Evolutionary conservation across 768 basidiomycete species (phyloP), one percentile per base, ranked within the genome.

Genomic region (Pleurotus cornucopiae): DNA sequence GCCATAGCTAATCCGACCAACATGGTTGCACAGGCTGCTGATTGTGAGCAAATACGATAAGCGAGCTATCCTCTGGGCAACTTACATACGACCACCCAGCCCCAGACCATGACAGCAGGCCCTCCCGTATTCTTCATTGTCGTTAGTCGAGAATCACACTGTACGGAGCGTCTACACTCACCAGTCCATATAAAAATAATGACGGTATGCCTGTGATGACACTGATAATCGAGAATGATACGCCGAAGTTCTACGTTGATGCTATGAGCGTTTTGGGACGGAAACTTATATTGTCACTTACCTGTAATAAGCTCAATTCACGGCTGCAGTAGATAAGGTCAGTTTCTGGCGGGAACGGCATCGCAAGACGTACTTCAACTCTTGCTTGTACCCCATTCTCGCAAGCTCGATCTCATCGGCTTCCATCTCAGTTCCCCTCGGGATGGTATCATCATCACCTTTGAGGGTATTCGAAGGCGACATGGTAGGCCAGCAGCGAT

Each of bases 21-120:
- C 77, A 85, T 81, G 1, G 88, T 91, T 64, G 85, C 85, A 60
- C 77, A 79, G 5, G 85, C 83, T 84, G 54, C 14, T 30, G 1
- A 26, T 16, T 18, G 26, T 43, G 30, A 4, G 43, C 6, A 39
- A 47, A 16, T 40, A 43, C 21, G 14, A 16, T 34, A 21, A 37
- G 41, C 34, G 16, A 37, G 34, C 20, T 55, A 47, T 9, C 25
- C 7, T 56, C 51, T 41, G 23, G 58, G 55, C 47, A n/a, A 60
- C 83, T 57, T 60, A 86, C 83, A 69, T 38, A 84, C 85, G 34
- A 86, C 76, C 2, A 86, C 64, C 81, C 82, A 89, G 14, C 85
- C 85, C 85, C 85, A 88, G 0, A 85, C 84, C 87, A 89, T 90
- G 2, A 88, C 86, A 0, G 76, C 87, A 0, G 87, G 86, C 6